A percentile compares a stretch with the other conserved stretches of the same genome.
Conservation (phyloP, 768 basidiomycete species). For the Russula virescens region DNA sequence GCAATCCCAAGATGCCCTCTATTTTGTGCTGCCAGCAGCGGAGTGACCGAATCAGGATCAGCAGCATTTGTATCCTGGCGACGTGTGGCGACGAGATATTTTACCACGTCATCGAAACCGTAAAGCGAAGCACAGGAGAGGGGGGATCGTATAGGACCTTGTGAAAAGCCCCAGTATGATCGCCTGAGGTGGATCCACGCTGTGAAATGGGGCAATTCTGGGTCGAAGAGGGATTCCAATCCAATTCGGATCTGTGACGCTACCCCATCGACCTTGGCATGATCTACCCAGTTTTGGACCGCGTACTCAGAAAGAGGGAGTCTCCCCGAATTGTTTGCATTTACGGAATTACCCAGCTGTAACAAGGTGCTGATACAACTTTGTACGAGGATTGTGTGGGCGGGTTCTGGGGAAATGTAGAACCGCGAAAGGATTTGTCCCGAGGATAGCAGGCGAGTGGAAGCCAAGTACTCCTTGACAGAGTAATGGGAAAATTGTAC, state of each 20-base stretch:
- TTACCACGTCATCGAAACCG: neutral
- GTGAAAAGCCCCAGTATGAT: neutral
- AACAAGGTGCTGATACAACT: constrained; percentile 4
- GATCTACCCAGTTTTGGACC: neutral
- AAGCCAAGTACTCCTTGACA: constrained; percentile 5
- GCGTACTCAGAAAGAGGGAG: neutral
- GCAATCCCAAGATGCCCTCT: neutral
- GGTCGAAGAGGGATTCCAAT: no score
- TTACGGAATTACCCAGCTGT: neutral
- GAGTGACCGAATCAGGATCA: neutral
- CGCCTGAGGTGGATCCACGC: no score
- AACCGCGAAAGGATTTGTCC: neutral
- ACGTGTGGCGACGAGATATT: neutral
- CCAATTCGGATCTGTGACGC: no score
- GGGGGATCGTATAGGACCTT: neutral
- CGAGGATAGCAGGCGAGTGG: neutral
- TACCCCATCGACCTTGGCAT: no score
- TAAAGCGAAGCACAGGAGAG: neutral
- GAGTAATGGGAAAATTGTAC: constrained; percentile 12
- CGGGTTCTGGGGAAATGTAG: neutral
- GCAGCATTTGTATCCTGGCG: neutral
- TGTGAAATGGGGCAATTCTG: no score
- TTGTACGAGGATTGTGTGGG: constrained; percentile 1
- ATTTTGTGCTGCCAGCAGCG: neutral
- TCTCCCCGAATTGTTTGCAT: no score